Evolutionary conservation across 495 filamentous ascomycete species (phyloP), one percentile per base, ranked within the genome.

Genomic region (Penicillium lividum): DNA sequence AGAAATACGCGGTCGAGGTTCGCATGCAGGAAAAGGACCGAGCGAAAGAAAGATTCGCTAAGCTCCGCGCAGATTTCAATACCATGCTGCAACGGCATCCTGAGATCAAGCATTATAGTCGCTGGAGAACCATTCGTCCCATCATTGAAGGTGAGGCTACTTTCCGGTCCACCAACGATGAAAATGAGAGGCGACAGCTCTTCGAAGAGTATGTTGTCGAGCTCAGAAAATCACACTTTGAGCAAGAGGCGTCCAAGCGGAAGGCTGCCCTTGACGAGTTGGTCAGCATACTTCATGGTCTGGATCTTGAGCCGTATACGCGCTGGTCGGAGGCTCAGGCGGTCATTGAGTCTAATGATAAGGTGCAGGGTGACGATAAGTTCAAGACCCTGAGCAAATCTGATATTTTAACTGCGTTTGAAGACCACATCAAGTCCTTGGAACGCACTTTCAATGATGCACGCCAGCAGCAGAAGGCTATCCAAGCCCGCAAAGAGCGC

Each of bases 51-150:
- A 88, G 94, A 77, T 84, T 95, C 68, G 85, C 91, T 65, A 98
- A 97, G 75, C 82, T 98, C 63, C 90, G 92, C 60, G 81, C 89
- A 72, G 93, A 98, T 78, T 99, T 98, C 77, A 88, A 86, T 65
- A 93, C 87, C 53, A 99, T 99, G 94, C 80, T 98, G 63, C 91
- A 88, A 72, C 93, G 92, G 59, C 95, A 98, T 73, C 91, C 93
- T 65, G 94, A 98, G 77, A 98, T 99, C 70, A 95, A 93, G 75
- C 86, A 96, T 64, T 98, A 96, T 74, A 97, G 93, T 57, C 89
- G 93, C 54, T 98, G 95, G 95, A 97, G 91, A 81, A 97, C 90
- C 31, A 93, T 93, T 56, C 87, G 90, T 43, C 92, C 92, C 16
- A 96, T 96, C 51, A 94, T 98, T 66, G 90, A 97, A 73, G 89